phyloP scores from a whole-genome alignment of 805 yeast genomes.

The Kurtzmaniella cleridarum region DNA sequence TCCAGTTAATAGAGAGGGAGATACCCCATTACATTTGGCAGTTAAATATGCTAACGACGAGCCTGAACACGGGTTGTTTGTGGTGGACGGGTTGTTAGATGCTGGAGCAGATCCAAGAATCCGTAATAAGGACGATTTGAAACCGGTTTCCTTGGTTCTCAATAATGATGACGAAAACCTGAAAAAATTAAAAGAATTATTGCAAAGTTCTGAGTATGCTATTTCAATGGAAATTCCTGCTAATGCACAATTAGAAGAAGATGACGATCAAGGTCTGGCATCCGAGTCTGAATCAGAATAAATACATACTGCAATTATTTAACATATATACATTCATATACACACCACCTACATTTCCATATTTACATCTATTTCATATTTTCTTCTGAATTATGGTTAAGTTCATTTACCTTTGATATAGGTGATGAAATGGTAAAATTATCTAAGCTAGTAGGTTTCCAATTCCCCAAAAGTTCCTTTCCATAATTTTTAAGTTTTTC shows the following conservation, averaged over 20 bases:
- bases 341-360: neutral
- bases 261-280: conserved; percentile 26
- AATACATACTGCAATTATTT: neutral
- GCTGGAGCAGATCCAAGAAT: conserved; percentile 81
- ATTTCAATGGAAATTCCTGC: conserved; percentile 31
- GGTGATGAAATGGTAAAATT: conserved; percentile 21
- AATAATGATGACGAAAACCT: conserved; percentile 39
- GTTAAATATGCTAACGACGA: conserved; percentile 72
- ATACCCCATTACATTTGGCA: conserved; percentile 86
- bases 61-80: conserved; percentile 77
- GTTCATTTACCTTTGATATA: too few species aligned
- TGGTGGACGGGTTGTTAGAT: conserved; percentile 77
- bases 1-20: conserved; percentile 71
- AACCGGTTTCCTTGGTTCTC: conserved; percentile 64
- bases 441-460: conserved; percentile 44
- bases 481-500: conserved; percentile 20
- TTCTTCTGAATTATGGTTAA: neutral
- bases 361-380: neutral
- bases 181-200: conserved; percentile 47
- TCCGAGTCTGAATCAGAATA: conserved; percentile 25
- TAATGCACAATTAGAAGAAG: conserved; percentile 30
- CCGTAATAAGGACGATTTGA: conserved; percentile 47
- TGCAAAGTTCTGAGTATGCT: conserved; percentile 84
- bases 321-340: neutral
- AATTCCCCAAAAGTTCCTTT: conserved; percentile 31